Base-by-base conservation (phyloP, 129 eudicot species). In the Dittrichia graveolens region DNA sequence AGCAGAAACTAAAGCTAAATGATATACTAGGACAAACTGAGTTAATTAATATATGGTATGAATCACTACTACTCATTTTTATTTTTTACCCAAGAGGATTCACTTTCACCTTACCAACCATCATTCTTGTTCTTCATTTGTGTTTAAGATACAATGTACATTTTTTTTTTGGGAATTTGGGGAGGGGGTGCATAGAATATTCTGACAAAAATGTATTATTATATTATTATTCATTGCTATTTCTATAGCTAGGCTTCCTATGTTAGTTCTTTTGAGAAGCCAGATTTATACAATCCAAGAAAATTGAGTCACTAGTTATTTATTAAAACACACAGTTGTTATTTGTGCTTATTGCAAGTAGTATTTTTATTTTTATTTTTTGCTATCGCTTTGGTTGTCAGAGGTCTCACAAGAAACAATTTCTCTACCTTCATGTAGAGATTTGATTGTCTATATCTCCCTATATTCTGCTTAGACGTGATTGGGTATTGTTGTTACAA, bases 1-100 rank as follows among this genome's bases (percentile, higher is more conserved):
- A 76, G 91, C 91, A 71, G 82, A 84, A 76, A 75, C 80, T 83
- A 85, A 78, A 70, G 48, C 83, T 79, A 84, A 57, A 15, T 38
- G 16, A n/a, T 43, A 34, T 53, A 53, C 57, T 42, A 42, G 15
- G 61, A 19, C 43, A 64, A 18, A 42, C 6, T n/a, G n/a, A n/a
- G n/a, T 65, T 16, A 65, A 42, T 6, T 41, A 41, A 61, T 63
- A 50, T 63, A 35, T 39, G 73, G 72, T 75, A n/a, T n/a, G n/a
- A n/a, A 75, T 50, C 14, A 49, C 8, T 64, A 10, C 54, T 19
- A 52, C 56, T 65, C 53, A 75, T n/a, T n/a, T n/a, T n/a, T n/a
- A n/a, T n/a, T 75, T 66, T 75, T 73, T 75, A 10, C 57, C 31
- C 15, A 16, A 31, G 19, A 24, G 49, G 74, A 45, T 47, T 41